These are phyloP conservation scores for Ustilago loliicola DNA, from an alignment of 1,284 basidiomycete species.

Conservation along the genomic window DNA sequence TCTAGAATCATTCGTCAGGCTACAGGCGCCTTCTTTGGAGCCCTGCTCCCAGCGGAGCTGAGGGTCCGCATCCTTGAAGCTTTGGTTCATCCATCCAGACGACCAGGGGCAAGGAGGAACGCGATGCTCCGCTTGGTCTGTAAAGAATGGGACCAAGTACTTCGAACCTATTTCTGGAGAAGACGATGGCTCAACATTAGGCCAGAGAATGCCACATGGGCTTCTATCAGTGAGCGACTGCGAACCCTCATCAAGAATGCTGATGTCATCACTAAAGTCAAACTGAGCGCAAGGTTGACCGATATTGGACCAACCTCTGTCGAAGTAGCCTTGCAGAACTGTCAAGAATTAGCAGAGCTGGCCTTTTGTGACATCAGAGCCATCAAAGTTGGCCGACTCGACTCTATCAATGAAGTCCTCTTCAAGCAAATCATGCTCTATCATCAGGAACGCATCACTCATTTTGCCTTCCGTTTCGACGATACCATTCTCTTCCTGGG, in stretches of 20 bases:
- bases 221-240: constrained; percentile 13
- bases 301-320: constrained; percentile 21
- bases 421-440: constrained; percentile 20
- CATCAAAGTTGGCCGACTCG: constrained; percentile 23
- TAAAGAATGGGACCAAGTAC: constrained; percentile 14
- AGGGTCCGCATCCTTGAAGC: background rate
- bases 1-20: constrained; percentile 1
- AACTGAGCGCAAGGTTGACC: constrained; percentile 13
- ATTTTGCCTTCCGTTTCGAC: constrained; percentile 21
- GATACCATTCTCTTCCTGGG: constrained; percentile 25
- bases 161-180: constrained; percentile 19
- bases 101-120: background rate
- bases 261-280: constrained; percentile 25
- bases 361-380: background rate
- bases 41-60: constrained; percentile 7
- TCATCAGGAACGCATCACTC: constrained; percentile 12
- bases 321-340: constrained; percentile 5
- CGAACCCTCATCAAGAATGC: background rate
- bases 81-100: background rate
- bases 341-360: constrained; percentile 14
- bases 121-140: constrained; percentile 26
- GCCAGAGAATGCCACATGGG: constrained; percentile 9
- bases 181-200: constrained; percentile 23
- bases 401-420: constrained; percentile 27
- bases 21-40: background rate